Evolutionary conservation across 345 rosid genomes (phyloP).

Genomic region (Melastoma malabathricum): DNA sequence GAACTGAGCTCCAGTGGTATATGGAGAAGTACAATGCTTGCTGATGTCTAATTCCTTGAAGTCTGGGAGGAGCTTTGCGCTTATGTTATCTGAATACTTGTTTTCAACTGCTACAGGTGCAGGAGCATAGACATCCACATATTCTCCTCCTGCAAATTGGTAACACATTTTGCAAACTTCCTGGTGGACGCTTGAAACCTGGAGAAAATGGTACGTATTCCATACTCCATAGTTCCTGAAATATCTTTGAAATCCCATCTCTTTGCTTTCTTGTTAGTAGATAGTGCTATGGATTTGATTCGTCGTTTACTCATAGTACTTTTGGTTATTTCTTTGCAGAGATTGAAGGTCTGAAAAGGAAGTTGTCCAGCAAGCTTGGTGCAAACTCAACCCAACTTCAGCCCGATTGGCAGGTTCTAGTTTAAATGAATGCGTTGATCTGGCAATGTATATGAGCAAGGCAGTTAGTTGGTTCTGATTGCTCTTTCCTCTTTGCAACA

Average conservation of each 20-base stretch:
- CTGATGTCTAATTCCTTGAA: too few species aligned
- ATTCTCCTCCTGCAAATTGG: slow-evolving; percentile 96
- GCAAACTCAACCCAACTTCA: slow-evolving; percentile 67
- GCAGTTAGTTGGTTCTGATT: not conserved
- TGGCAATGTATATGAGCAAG: not conserved
- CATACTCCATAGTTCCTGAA: too few species aligned
- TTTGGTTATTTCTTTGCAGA: slow-evolving; percentile 22
- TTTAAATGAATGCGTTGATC: not conserved
- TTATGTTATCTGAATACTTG: too few species aligned
- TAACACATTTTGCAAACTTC: slow-evolving; percentile 95
- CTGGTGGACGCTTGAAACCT: slow-evolving; percentile 91
- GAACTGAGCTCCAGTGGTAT: too few species aligned
- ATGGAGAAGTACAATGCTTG: too few species aligned
- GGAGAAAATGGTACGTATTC: slow-evolving; percentile 68
- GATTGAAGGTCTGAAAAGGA: slow-evolving; percentile 88
- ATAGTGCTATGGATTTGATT: too few species aligned
- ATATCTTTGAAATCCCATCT: too few species aligned
- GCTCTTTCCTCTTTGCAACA: slow-evolving; percentile 13
- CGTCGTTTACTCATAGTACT: not conserved
- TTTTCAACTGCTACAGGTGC: slow-evolving; percentile 37
- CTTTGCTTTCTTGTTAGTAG: not conserved
- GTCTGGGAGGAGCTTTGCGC: too few species aligned
- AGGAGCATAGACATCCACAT: slow-evolving; percentile 94
- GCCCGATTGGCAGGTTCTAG: slow-evolving; percentile 83
- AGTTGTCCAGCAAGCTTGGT: slow-evolving; percentile 88